Evolutionary conservation across 768 basidiomycete species (phyloP).

Genomic region (Leucocoprinus sp.): DNA sequence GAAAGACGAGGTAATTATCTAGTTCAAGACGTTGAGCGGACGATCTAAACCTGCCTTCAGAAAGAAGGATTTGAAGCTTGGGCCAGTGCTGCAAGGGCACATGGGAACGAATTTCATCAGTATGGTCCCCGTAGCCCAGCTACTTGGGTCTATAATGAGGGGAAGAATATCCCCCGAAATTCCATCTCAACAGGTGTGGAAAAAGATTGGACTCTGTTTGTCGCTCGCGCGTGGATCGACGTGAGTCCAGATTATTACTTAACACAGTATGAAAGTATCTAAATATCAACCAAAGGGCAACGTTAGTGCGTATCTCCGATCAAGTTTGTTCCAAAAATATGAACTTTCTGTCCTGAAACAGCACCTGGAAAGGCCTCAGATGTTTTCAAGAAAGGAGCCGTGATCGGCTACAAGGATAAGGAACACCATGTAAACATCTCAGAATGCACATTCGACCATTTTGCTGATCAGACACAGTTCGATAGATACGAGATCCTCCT

Average conservation of each 20-base stretch:
- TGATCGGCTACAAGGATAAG: slow-evolving; percentile 52
- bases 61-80: slow-evolving; percentile 41
- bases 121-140: slow-evolving; percentile 38
- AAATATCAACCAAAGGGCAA: slow-evolving; percentile 24
- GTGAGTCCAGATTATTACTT: slow-evolving; percentile 26
- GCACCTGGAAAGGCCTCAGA: slow-evolving; percentile 57
- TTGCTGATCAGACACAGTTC: slow-evolving; percentile 28
- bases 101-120: slow-evolving; percentile 39
- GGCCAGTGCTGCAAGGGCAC: slow-evolving; percentile 48
- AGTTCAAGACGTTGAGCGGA: not conserved
- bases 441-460: not conserved
- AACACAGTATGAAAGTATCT: not conserved
- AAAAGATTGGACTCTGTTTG: slow-evolving; percentile 42
- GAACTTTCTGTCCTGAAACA: not conserved
- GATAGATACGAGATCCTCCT: slow-evolving; percentile 64
- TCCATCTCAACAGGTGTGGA: slow-evolving; percentile 55
- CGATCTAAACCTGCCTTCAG: slow-evolving; percentile 22
- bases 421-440: slow-evolving; percentile 43
- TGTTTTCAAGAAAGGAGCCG: slow-evolving; percentile 51
- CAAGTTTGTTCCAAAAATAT: not conserved
- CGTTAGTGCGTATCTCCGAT: slow-evolving; percentile 35
- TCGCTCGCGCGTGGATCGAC: slow-evolving; percentile 51
- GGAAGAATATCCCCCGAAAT: slow-evolving; percentile 47
- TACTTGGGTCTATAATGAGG: slow-evolving; percentile 56
- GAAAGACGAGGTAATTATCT: slow-evolving; percentile 41